Base-by-base conservation (phyloP, 768 basidiomycete genomes). In the Pisolithus albus region DNA sequence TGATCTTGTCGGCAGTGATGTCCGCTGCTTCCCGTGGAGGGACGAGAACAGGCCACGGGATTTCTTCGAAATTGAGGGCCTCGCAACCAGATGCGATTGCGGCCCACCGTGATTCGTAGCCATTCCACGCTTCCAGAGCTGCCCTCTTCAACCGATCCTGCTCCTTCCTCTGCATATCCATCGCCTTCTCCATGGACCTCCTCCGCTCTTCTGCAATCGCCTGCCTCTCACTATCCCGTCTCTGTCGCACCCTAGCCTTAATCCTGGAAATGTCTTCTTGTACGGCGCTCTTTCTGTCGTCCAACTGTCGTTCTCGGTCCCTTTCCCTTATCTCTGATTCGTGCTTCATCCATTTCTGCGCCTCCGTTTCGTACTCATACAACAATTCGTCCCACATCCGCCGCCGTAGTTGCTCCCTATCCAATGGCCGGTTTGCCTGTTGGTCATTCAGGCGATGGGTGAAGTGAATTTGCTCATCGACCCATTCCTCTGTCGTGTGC, bases 31-130 rank as follows among this genome's bases (percentile, higher is more conserved):
- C 62, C 19, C 56, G 57, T n/a, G 82, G 80, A 11, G 64, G 59
- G 11, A 61, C 55, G 46, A 75, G 64, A 53, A 80, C 57, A 32
- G 88, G 88, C 89, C 88, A 92, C 9, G 88, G 88, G 45, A 88
- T 79, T 43, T 72, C 73, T 39, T 71, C 66, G 71, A 91, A 89
- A 0, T 69, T 67, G 42, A 89, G 70, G 19, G 65, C 56, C 43
- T 75, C 76, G 13, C 75, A 63, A n/a, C 76, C 72, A 7, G 67
- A 61, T 26, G 65, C 58, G 53, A 88, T 62, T 52, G 66, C 66
- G n/a, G 68, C 59, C 88, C 88, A 91, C 51, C 77, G 74, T 34
- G 68, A 65, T 65, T 91, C 86, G 67, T 91, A 86, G 46, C 58
- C 64, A 44, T 66, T 58, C 86, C 86, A 88, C 5, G 80, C 80